Evolutionary conservation across 116 monocot species (phyloP), one percentile per base, ranked within the genome.

Genomic region (Dioscorea cayenensis): DNA sequence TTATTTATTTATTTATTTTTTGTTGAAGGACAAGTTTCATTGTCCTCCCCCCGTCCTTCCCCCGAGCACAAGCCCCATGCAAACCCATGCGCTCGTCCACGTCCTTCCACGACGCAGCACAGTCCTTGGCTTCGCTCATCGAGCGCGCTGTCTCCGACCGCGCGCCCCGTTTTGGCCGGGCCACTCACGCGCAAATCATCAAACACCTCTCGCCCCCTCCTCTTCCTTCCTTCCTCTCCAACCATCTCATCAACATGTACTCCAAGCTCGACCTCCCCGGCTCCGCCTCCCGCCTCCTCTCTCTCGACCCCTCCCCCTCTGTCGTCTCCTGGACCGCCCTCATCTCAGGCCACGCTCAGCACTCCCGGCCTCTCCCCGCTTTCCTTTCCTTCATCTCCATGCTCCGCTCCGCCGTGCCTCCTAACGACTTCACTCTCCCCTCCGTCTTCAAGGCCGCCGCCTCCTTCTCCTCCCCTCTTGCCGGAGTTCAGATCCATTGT

Each of bases 181-280:
- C 86, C 36, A 75, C 72, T 63, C 96, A 92, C 68, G 86, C 86
- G 25, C 37, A 27, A 22, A 62, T 72, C 74, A 10, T 93, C 81
- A 88, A 80, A 49, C 22, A 49, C 66, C 77, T 88, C 77, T 59
- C 76, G 71, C 81, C 82, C 9, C 68, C 64, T 20, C 64, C 74
- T 12, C 48, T 81, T 66, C 88, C 91, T 2, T 71, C 85, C 65
- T 97, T 93, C 79, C 88, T 97, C 80, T 64, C 77, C 81, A 89
- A 74, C 78, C 90, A 93, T 75, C 83, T 97, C 88, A 80, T 97
- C 90, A 92, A 90, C 86, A 78, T 92, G 78, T 97, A 97, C 84
- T 75, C 96, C 74, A 90, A 92, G 75, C 90, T 97, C 78, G 86
- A 97, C 79, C 86, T 65, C 75, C 90, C 84, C 36, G 0, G 4